Base-by-base conservation (phyloP, 495 filamentous ascomycete genomes). In the Neurospora cerealis region DNA sequence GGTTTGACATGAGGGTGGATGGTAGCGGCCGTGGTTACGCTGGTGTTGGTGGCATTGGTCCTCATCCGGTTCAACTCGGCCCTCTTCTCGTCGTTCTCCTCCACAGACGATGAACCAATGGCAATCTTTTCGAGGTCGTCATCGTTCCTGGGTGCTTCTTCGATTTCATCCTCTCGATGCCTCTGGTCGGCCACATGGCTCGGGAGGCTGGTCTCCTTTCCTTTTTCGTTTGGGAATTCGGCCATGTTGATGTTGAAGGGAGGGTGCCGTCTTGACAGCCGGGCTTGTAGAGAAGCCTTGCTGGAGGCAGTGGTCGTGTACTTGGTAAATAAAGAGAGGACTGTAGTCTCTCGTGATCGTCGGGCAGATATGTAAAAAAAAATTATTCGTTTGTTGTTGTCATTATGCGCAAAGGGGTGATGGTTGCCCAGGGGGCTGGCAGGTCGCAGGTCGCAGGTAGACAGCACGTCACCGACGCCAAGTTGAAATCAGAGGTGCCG, bases 41-140 rank as follows among this genome's bases (percentile, higher is more conserved):
- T 87, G 36, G 81, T 79, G 8, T 84, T 84, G 24, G 87, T 87
- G 24, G 81, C 82, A 78, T 80, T 78, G 72, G 82, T 88, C 66
- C 80, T 81, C 38, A 81, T 79, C 69, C 81, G 85, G 72, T 80
- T 79, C 72, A 87, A 72, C 72, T 84, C 74, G 41, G 72, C 60
- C 19, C 77, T 77, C 75, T 73, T 71, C n/a, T 74, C 72, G 21
- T 8, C 75, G 28, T 73, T 46, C n/a, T 71, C 76, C n/a, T 70
- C 72, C 34, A 34, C 32, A 69, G 19, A 19, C 5, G 71, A 72
- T 3, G 71, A 72, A 10, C 19, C 28, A 38, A 62, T 62, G 28
- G 54, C 54, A 0, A 28, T 69, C 71, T 69, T 32, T 69, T 24
- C 48, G 38, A 60, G 24, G 15, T 24, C 73, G 4, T 74, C 74